Base-by-base conservation (phyloP, 768 basidiomycete genomes). In the Lyophyllum atratum region DNA sequence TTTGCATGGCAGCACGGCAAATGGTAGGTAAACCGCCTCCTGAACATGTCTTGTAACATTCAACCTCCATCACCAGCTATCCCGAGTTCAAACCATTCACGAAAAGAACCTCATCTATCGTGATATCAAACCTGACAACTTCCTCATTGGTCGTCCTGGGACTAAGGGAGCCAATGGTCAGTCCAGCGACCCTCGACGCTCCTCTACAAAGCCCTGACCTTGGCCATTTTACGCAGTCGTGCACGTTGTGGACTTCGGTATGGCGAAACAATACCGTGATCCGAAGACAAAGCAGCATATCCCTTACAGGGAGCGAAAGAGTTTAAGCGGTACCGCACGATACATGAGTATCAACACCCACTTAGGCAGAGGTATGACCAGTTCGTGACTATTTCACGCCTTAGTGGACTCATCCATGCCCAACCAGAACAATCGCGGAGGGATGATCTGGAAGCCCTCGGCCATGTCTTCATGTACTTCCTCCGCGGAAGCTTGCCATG, bases 291-390 rank as follows among this genome's bases (percentile, higher is more conserved):
- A 97, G 74, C 96, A 98, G 72, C 97, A 99, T 73, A 99, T 99
- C 59, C 97, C 97, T 52, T 99, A 99, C 74, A 85, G 97, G 59
- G 97, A 99, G 77, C 85, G 96, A 66, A 99, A 99, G 82, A 94
- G 92, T 71, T 78, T 99, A 53, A 93, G 90, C 66, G 97, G 97
- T 15, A 99, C 97, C 15, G 97, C 97, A 34, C 88, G 97, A 47
- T 99, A 99, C 80, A 99, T 99, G 97, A 94, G 92, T 71, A 98
- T 99, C 74, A 99, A 99, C 74, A 99, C 97, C 51, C 97, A 99
- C 80, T 72, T 99, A 56, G 97, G 97, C 40, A 83, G 97, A 79
- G 95, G 95, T 95, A 71, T 61, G 78, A 70, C 44, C 21, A 21
- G 14, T 10, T 48, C 44, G 28, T 21, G 19, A 21, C 56, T 55